phyloP scores from a whole-genome alignment of 768 basidiomycete genomes.

The Melanogaster broomeanus region DNA sequence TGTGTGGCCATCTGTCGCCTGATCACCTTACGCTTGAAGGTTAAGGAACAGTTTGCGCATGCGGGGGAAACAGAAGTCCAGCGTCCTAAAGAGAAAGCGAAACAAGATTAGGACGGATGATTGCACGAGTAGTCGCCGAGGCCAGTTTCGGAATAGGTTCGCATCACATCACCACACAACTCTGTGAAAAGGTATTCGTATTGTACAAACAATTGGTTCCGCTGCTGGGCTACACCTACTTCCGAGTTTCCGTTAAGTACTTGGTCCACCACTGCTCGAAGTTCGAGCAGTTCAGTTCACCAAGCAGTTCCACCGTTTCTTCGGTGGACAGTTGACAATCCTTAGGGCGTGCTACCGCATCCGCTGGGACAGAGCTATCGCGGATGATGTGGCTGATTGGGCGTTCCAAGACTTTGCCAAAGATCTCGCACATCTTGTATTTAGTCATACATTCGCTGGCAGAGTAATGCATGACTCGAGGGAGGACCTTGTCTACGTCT shows the following conservation, averaged over 20 bases:
- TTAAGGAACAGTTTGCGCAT: constrained; percentile 23
- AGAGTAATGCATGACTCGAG: constrained; percentile 82
- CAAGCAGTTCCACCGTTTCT: constrained; percentile 70
- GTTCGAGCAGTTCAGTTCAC: constrained; percentile 57
- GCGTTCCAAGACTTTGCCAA: constrained; percentile 67
- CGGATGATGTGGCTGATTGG: constrained; percentile 77
- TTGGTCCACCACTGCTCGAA: constrained; percentile 88
- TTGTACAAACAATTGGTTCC: constrained; percentile 7
- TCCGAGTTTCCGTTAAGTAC: constrained; percentile 35
- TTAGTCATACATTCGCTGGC: constrained; percentile 84
- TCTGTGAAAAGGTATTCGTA: neutral
- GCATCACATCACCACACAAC: no score
- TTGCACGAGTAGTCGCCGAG: neutral
- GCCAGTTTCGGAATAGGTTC: no score
- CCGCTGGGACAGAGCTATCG: constrained; percentile 65
- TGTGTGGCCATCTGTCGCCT: neutral
- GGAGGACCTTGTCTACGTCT: constrained; percentile 36
- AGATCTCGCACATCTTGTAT: constrained; percentile 86
- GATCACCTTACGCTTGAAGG: constrained; percentile 3
- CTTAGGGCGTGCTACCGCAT: constrained; percentile 73
- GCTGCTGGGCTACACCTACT: constrained; percentile 9
- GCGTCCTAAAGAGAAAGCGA: constrained; percentile 10
- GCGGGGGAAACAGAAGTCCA: constrained; percentile 7
- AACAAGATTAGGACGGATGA: neutral
- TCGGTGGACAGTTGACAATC: constrained; percentile 79